phyloP scores from a whole-genome alignment of 768 basidiomycete species.

The Dioszegia hungarica region DNA sequence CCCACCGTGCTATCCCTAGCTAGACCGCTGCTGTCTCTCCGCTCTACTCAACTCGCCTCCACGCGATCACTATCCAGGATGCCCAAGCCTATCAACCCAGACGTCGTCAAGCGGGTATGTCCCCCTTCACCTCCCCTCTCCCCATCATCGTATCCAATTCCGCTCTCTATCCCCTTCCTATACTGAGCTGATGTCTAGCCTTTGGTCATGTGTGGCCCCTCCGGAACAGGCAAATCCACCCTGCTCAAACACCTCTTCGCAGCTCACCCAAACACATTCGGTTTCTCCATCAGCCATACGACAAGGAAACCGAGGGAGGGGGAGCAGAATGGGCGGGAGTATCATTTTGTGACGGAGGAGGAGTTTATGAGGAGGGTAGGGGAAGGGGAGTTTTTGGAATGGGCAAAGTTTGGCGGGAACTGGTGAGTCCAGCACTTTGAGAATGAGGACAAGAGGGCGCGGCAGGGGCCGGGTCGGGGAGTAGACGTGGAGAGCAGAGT shows the following conservation, averaged over 20 bases:
- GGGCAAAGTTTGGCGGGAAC: slow-evolving; percentile 88
- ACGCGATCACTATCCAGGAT: neutral
- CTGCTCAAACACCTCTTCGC: slow-evolving; percentile 73
- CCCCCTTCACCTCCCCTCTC: neutral
- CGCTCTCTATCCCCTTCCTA: neutral
- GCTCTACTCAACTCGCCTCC: neutral
- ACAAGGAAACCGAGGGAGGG: slow-evolving; percentile 78
- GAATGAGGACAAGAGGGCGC: too few relatives aligned
- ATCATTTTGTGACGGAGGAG: slow-evolving; percentile 74
- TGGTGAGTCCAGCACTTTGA: slow-evolving; percentile 50
- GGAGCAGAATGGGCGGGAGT: slow-evolving; percentile 75
- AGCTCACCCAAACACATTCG: slow-evolving; percentile 77
- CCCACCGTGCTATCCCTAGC: neutral
- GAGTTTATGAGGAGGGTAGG: slow-evolving; percentile 66
- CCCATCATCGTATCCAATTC: too few relatives aligned
- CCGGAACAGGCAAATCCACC: slow-evolving; percentile 91
- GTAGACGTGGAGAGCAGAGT: too few relatives aligned
- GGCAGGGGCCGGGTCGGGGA: neutral
- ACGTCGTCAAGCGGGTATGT: slow-evolving; percentile 33
- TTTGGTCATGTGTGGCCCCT: slow-evolving; percentile 83
- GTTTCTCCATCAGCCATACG: slow-evolving; percentile 93
- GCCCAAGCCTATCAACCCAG: slow-evolving; percentile 22
- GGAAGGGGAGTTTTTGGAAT: slow-evolving; percentile 79
- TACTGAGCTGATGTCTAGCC: slow-evolving; percentile 52
- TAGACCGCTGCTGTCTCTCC: neutral